Conservation (phyloP, 1,284 basidiomycete species). For the Trametes versicolor region DNA sequence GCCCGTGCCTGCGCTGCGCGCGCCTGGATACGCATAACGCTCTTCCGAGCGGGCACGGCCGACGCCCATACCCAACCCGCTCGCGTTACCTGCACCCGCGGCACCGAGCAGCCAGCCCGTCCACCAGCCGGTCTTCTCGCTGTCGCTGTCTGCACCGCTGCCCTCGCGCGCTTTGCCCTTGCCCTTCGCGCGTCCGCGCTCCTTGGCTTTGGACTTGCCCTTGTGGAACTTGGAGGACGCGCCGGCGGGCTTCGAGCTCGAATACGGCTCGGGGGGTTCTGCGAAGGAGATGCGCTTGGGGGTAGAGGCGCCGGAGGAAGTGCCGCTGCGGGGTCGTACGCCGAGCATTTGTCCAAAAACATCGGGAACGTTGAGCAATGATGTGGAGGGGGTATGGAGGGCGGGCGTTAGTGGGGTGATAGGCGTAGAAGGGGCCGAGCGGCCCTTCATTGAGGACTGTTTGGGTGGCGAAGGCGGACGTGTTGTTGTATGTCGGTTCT, state of each 20-base stretch:
- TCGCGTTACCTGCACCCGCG: constrained; percentile 29
- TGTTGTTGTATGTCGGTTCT: constrained; percentile 46
- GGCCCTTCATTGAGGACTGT: constrained; percentile 56
- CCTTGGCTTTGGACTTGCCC: constrained; percentile 40
- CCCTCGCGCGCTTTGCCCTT: constrained; percentile 38
- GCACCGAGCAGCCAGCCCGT: constrained; percentile 54
- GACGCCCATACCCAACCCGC: constrained; percentile 28
- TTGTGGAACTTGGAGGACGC: constrained; percentile 37
- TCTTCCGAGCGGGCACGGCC: constrained; percentile 37
- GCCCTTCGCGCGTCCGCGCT: constrained; percentile 31
- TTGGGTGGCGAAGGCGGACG: constrained; percentile 46
- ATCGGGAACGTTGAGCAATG: constrained; percentile 44
- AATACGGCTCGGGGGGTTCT: constrained; percentile 72
- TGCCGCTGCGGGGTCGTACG: constrained; percentile 31
- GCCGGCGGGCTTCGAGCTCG: constrained; percentile 43
- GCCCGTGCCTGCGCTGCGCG: constrained; percentile 11
- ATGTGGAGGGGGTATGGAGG: constrained; percentile 40
- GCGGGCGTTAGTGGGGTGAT: constrained; percentile 38
- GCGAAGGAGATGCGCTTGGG: constrained; percentile 82
- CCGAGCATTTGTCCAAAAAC: constrained; percentile 40
- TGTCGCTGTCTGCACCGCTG: constrained; percentile 36
- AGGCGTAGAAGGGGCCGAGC: constrained; percentile 51
- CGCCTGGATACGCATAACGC: constrained; percentile 24
- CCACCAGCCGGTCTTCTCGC: constrained; percentile 56
- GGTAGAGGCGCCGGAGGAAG: constrained; percentile 58